phyloP scores from a whole-genome alignment of 2,329 filamentous ascomycete genomes.

The Neofusicoccum kwambonambiense region DNA sequence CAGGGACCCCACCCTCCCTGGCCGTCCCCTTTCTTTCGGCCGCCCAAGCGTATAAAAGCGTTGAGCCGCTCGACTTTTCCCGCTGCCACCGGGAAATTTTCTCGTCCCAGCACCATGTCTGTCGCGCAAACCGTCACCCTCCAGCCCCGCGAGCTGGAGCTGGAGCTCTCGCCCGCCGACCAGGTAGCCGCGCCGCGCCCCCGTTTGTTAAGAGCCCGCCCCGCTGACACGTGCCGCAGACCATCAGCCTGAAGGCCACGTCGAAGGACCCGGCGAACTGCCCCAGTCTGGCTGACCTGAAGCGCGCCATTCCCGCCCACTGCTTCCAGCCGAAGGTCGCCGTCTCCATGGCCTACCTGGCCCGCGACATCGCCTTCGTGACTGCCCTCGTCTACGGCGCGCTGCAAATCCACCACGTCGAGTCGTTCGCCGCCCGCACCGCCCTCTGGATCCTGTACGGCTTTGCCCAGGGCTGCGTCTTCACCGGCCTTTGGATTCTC shows the following conservation, averaged over 20 bases:
- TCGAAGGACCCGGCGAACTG: conserved; percentile 6
- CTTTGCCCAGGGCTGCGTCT: conserved; percentile 63
- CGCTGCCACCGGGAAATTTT: neutral
- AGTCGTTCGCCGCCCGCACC: conserved; percentile 45
- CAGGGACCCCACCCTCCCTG: neutral
- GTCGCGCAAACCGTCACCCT: conserved; percentile 13
- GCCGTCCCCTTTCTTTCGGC: conserved; percentile 7
- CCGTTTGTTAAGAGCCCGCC: neutral
- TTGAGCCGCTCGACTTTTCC: neutral
- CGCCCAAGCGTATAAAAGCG: neutral
- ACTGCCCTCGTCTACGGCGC: conserved; percentile 51
- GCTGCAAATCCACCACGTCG: conserved; percentile 53
- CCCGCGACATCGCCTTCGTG: conserved; percentile 56
- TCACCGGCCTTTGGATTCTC: conserved; percentile 69
- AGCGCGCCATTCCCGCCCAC: conserved; percentile 57
- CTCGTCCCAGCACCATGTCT: neutral
- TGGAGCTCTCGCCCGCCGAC: neutral
- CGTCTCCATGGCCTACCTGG: conserved; percentile 45
- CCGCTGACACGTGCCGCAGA: neutral
- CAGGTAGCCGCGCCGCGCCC: neutral
- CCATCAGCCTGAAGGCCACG: conserved; percentile 1
- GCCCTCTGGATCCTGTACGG: conserved; percentile 59
- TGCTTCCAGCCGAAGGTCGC: conserved; percentile 60
- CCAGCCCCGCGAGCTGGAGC: conserved; percentile 3
- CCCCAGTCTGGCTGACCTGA: conserved; percentile 22